Evolutionary conservation across 73 alveolate species (phyloP).

Genomic region (Paramecium bursaria): DNA sequence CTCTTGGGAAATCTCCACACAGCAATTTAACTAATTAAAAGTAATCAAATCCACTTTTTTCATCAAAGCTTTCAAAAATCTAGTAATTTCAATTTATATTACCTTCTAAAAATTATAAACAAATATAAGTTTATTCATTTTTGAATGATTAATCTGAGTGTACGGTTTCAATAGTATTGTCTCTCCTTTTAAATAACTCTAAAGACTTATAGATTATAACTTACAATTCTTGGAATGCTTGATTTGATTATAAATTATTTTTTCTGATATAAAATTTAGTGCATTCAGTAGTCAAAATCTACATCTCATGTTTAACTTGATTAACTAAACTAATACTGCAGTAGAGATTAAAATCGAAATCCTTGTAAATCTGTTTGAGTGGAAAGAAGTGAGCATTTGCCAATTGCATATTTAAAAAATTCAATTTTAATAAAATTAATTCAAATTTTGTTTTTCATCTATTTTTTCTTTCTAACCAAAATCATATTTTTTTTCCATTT

Average conservation of each 20-base stretch:
- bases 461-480: neutral
- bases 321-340: no score
- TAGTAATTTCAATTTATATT: neutral
- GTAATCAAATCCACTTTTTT: slow-evolving; percentile 50
- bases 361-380: no score
- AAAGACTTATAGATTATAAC: neutral
- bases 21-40: slow-evolving; percentile 4
- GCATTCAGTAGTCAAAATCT: slow-evolving; percentile 55
- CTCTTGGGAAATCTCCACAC: slow-evolving; percentile 44
- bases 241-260: slow-evolving; percentile 13
- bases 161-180: slow-evolving; percentile 30
- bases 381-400: no score
- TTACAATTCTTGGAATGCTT: slow-evolving; percentile 46
- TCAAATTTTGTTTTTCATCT: neutral
- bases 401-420: neutral
- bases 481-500: neutral
- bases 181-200: slow-evolving; percentile 58
- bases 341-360: no score
- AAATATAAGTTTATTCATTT: slow-evolving; percentile 35
- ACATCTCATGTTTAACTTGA: no score
- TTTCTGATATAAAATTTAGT: slow-evolving; percentile 53
- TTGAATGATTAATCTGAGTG: slow-evolving; percentile 35
- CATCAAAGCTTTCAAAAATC: slow-evolving; percentile 59
- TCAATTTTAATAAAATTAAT: no score
- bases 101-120: slow-evolving; percentile 24